These are phyloP conservation scores for Sanghuangporus baumii DNA, from an alignment of 1,284 basidiomycete species.

Conservation along the genomic window DNA sequence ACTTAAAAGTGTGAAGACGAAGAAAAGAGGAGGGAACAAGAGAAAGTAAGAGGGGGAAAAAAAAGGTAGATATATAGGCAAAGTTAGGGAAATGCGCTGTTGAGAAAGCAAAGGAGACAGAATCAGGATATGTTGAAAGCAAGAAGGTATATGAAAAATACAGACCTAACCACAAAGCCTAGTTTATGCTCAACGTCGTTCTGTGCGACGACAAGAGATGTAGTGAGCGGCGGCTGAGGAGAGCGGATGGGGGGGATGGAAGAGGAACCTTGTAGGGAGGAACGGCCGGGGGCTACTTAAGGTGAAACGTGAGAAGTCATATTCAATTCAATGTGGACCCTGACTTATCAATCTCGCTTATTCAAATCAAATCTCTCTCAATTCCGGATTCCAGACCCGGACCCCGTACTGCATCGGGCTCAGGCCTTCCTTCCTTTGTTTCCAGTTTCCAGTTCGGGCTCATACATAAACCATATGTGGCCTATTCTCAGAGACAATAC, in stretches of 20 bases:
- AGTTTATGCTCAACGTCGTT: slow-evolving; percentile 4
- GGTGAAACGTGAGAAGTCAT: slow-evolving; percentile 9
- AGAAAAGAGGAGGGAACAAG: neutral
- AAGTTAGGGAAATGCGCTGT: neutral
- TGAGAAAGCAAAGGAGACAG: neutral
- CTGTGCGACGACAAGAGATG: neutral
- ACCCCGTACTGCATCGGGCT: neutral
- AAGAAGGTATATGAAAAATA: neutral
- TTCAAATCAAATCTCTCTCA: neutral
- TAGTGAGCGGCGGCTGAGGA: slow-evolving; percentile 8
- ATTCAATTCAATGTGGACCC: neutral
- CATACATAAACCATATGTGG: neutral
- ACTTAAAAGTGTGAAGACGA: neutral
- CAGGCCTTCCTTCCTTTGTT: neutral
- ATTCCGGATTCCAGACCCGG: neutral
- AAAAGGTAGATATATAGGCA: neutral
- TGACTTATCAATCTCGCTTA: neutral
- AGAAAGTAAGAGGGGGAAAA: neutral
- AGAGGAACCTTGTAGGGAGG: neutral
- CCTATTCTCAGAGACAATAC: too few relatives aligned
- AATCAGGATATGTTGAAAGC: neutral
- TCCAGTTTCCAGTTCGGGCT: neutral
- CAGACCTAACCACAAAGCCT: neutral
- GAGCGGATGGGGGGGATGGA: slow-evolving; percentile 1
- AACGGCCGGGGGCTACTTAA: slow-evolving; percentile 4